These are phyloP conservation scores for Puccinia brachypodii DNA, from an alignment of 1,284 basidiomycete genomes.

Conservation along the genomic window DNA sequence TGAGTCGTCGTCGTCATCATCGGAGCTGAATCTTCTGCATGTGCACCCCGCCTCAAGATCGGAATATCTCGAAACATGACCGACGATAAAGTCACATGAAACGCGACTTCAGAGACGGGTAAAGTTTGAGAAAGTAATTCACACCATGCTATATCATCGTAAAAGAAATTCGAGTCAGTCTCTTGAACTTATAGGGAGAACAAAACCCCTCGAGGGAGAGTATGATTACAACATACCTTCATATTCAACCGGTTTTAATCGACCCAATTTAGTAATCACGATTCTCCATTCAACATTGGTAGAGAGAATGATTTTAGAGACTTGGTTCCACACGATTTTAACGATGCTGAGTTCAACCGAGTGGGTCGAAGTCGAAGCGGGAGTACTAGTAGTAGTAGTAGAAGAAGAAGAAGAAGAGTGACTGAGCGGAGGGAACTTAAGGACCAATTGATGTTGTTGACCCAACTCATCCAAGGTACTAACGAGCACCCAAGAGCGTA, in stretches of 20 bases:
- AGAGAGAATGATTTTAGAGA: conserved; percentile 5
- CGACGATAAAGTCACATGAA: conserved; percentile 38
- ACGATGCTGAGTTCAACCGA: background rate
- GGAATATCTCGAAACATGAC: background rate
- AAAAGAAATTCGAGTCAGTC: no score
- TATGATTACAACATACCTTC: no score
- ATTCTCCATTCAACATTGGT: conserved; percentile 41
- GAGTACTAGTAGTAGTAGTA: no score
- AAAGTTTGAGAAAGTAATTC: conserved; percentile 21
- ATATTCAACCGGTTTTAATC: conserved; percentile 20
- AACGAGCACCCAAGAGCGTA: conserved; percentile 9
- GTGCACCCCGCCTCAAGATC: background rate
- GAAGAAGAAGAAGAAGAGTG: background rate
- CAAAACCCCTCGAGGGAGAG: no score
- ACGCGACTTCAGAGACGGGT: conserved; percentile 24
- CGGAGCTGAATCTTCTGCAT: background rate
- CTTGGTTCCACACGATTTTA: conserved; percentile 7
- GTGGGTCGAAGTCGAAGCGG: no score
- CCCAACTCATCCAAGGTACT: conserved; percentile 25
- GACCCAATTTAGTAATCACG: conserved; percentile 38
- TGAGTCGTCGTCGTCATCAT: background rate
- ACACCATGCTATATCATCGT: conserved; percentile 44
- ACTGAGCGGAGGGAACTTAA: background rate
- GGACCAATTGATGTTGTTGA: conserved; percentile 13
- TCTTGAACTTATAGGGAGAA: background rate